Percentiles rank a stretch among this genome's conserved stretches.
phyloP scores from a whole-genome alignment of 805 yeast genomes.

The Zygosaccharomyces lentus region DNA sequence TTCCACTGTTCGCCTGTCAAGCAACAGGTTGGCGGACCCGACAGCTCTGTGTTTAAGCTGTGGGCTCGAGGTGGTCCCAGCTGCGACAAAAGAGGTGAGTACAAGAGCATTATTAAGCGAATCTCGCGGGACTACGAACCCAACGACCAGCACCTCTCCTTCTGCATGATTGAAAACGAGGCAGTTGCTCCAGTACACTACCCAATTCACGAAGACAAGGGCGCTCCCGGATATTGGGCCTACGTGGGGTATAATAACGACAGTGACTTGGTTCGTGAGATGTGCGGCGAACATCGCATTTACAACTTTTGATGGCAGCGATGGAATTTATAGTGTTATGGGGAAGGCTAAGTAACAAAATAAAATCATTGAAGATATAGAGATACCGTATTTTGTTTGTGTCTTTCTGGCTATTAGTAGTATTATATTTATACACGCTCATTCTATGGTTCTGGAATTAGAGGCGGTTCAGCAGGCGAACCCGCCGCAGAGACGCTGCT shows the following conservation, averaged over 20 bases:
- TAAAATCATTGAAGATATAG: too few relatives aligned
- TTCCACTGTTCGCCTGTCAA: slow-evolving; percentile 41
- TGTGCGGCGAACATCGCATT: slow-evolving; percentile 28
- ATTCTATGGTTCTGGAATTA: not conserved
- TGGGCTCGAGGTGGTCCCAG: slow-evolving; percentile 42
- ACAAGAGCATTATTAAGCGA: slow-evolving; percentile 39
- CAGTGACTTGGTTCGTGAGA: slow-evolving; percentile 16
- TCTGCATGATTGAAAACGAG: slow-evolving; percentile 38
- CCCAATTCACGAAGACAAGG: slow-evolving; percentile 34
- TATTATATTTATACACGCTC: not conserved
- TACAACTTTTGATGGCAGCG: slow-evolving; percentile 23
- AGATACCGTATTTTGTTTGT: not conserved
- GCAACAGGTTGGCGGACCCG: slow-evolving; percentile 21
- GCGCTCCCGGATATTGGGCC: slow-evolving; percentile 36
- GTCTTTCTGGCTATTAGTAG: not conserved
- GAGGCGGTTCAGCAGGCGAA: not conserved
- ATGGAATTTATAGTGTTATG: not conserved
- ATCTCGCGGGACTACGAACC: slow-evolving; percentile 40
- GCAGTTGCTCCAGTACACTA: slow-evolving; percentile 30
- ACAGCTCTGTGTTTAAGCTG: slow-evolving; percentile 30
- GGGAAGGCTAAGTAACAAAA: not conserved
- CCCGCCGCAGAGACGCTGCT: slow-evolving; percentile 2
- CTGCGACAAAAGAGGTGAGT: slow-evolving; percentile 43
- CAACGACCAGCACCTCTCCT: slow-evolving; percentile 33
- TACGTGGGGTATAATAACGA: slow-evolving; percentile 33